Evolutionary conservation across 371 early-diverging fungal species (phyloP), one percentile per base, ranked within the genome.

Genomic region (Mortierella sp.): DNA sequence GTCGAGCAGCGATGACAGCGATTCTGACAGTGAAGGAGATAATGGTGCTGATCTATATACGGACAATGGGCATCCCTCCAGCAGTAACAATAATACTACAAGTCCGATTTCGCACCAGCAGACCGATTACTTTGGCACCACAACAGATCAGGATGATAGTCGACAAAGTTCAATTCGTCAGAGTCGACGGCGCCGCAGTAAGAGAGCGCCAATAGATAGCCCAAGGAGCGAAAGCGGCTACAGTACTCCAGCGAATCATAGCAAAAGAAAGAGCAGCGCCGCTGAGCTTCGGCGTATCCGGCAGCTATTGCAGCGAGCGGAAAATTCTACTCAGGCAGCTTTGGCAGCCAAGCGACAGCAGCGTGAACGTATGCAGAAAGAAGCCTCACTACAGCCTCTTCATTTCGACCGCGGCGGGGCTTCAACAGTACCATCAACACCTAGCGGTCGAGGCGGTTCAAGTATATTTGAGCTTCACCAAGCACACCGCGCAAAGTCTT

Each of bases 281-380:
- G 80, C 80, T 0, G 80, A 80, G 23, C 51, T 80, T 5, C 64
- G 80, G 22, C 68, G 80, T 3, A 65, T 80, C 29, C 74, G 80
- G 12, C 80, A 80, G 40, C 35, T 80, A 7, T 53, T 80, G 17
- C 70, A 80, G 45, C 62, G 80, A 51, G 80, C 80, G n/a, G 80
- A 80, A 26, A 74, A 70, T 58, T 64, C 71, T 34, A 70, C 80
- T 13, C 70, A 74, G 32, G 68, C 80, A n/a, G 62, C 71, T 0
- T n/a, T 80, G 8, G 67, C 42, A 29, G 75, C 74, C 3, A 58
- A 68, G 49, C 63, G 66, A 37, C 68, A 71, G 26, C 63, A 70
- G 4, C 75, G 67, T 26, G 68, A 74, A 22, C 60, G 61, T 2
- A 28, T 55, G 23, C 61, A 66, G n/a, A 60, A 70, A 49, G 66